These are phyloP conservation scores for Lipomyces oligophaga DNA, from an alignment of 805 yeast genomes.

Conservation along the genomic window DNA sequence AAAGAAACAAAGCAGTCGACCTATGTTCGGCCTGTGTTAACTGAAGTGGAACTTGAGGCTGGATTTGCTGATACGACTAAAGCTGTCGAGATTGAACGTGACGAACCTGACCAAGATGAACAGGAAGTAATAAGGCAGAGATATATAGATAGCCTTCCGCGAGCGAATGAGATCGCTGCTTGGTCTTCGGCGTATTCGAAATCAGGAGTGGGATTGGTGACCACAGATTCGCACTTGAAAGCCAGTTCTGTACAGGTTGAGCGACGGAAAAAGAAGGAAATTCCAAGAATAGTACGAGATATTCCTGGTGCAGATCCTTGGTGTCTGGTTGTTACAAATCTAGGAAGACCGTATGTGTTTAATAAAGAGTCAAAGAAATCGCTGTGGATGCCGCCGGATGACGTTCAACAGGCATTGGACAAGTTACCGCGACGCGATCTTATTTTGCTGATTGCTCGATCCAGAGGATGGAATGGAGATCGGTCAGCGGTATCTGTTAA, in stretches of 20 bases:
- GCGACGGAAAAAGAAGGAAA: constrained; percentile 12
- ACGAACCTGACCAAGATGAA: no score
- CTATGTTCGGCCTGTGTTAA: constrained; percentile 38
- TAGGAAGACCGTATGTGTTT: constrained; percentile 45
- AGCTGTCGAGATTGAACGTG: background rate
- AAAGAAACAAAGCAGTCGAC: constrained; percentile 40
- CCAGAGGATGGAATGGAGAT: constrained; percentile 38
- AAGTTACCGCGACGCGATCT: constrained; percentile 36
- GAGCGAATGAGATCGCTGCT: background rate
- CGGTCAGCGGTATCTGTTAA: no score
- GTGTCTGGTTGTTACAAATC: constrained; percentile 43
- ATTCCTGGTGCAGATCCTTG: constrained; percentile 37
- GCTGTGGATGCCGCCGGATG: constrained; percentile 40
- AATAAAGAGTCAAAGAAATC: constrained; percentile 36
- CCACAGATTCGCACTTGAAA: background rate
- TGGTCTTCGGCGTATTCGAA: constrained; percentile 8
- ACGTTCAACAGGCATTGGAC: constrained; percentile 33
- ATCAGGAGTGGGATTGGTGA: no score
- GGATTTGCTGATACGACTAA: background rate
- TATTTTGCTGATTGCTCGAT: constrained; percentile 39
- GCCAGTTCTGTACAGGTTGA: constrained; percentile 1
- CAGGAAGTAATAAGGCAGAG: no score
- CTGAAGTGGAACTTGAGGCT: background rate
- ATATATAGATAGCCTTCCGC: no score
- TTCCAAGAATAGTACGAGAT: constrained; percentile 13